These are phyloP conservation scores for Boechera retrofracta DNA, from an alignment of 345 rosid species.

Conservation along the genomic window DNA sequence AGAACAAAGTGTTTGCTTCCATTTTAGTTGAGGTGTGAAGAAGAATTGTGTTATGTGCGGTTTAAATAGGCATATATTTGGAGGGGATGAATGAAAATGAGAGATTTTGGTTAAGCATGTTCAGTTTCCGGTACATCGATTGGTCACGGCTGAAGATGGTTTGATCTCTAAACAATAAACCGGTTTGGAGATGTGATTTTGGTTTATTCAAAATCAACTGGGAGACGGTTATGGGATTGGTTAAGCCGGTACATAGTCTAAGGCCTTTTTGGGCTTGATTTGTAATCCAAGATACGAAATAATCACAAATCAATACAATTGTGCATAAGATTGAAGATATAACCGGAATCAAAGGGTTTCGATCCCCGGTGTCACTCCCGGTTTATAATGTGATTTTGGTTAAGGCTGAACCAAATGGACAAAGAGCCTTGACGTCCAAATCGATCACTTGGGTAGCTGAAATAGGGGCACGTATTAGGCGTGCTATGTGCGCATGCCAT, in stretches of 20 bases:
- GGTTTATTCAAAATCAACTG: background rate
- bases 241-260: background rate
- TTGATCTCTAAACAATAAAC: too few relatives aligned
- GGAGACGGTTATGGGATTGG: background rate
- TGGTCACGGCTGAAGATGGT: background rate
- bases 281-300: background rate
- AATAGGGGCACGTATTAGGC: conserved; percentile 26
- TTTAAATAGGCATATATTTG: conserved; percentile 34
- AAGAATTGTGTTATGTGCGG: conserved; percentile 33
- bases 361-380: background rate
- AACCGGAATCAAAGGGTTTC: background rate
- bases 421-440: conserved; percentile 6
- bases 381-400: conserved; percentile 16
- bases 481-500: conserved; percentile 37
- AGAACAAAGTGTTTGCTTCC: conserved; percentile 26
- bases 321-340: background rate
- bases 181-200: background rate
- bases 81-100: conserved; percentile 1
- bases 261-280: background rate
- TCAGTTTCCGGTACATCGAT: conserved; percentile 8
- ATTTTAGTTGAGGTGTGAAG: conserved; percentile 37
- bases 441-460: background rate
- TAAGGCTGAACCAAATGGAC: conserved; percentile 10
- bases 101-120: conserved; percentile 8
- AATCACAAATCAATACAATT: background rate